phyloP scores from a whole-genome alignment of 2,329 filamentous ascomycete genomes.

The Monascus ruber region DNA sequence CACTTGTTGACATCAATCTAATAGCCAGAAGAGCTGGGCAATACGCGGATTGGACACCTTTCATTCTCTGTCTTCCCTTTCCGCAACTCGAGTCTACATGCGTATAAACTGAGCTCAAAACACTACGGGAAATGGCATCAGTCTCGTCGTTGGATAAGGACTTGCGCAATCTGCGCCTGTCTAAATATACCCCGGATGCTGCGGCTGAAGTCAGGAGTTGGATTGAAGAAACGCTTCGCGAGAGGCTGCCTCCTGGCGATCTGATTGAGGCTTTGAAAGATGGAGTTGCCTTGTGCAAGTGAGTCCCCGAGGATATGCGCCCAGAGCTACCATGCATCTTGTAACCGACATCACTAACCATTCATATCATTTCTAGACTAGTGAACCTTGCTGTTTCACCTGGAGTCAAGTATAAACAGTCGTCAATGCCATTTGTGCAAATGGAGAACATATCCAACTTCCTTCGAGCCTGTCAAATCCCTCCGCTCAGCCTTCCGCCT shows the following conservation, averaged over 20 bases:
- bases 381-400: constrained; percentile 69
- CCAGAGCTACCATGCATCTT: no score
- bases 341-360: not conserved
- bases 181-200: constrained; percentile 83
- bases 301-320: constrained; percentile 20
- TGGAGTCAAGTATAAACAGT: constrained; percentile 80
- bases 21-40: no score
- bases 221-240: constrained; percentile 73
- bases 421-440: constrained; percentile 93
- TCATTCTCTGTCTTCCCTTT: no score
- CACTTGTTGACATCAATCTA: no score
- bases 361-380: constrained; percentile 44
- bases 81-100: not conserved
- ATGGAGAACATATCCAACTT: constrained; percentile 99
- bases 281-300: constrained; percentile 88
- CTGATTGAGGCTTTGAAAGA: constrained; percentile 79
- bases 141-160: constrained; percentile 91
- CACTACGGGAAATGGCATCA: constrained; percentile 55
- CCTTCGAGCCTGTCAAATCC: constrained; percentile 71
- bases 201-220: constrained; percentile 74
- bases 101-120: not conserved
- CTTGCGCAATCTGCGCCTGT: constrained; percentile 81
- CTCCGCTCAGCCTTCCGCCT: constrained; percentile 75
- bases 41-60: no score
- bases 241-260: constrained; percentile 60